Conservation (phyloP, 208 protist species). For the Leishmania arabica region DNA sequence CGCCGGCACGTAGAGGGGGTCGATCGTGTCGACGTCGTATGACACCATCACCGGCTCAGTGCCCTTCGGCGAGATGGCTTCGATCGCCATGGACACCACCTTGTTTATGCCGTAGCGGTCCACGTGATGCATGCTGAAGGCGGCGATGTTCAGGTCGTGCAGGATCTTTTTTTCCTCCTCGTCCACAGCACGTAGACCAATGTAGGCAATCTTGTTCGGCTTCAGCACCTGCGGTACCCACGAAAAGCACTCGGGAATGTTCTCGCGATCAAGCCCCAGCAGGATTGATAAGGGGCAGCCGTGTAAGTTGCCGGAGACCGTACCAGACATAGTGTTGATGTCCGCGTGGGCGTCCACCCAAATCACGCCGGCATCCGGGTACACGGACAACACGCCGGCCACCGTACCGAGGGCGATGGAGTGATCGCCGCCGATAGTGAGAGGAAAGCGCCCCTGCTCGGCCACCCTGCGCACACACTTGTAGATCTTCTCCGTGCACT, state of each 20-base stretch:
- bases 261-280: slow-evolving; percentile 47
- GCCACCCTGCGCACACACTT: slow-evolving; percentile 41
- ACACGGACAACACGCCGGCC: slow-evolving; percentile 35
- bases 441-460: slow-evolving; percentile 40
- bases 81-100: slow-evolving; percentile 51
- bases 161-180: slow-evolving; percentile 62
- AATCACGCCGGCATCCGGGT: slow-evolving; percentile 61
- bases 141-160: slow-evolving; percentile 47
- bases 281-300: slow-evolving; percentile 73
- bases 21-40: slow-evolving; percentile 74
- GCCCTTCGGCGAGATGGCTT: slow-evolving; percentile 42
- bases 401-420: slow-evolving; percentile 57
- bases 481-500: slow-evolving; percentile 43
- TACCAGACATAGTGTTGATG: slow-evolving; percentile 69
- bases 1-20: slow-evolving; percentile 51
- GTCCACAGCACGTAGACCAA: slow-evolving; percentile 69
- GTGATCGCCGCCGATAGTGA: slow-evolving; percentile 49
- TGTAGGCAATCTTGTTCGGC: slow-evolving; percentile 62
- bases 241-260: slow-evolving; percentile 42
- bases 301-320: slow-evolving; percentile 70
- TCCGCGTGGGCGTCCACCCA: slow-evolving; percentile 85
- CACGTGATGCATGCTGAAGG: slow-evolving; percentile 61
- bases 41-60: slow-evolving; percentile 61
- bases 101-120: slow-evolving; percentile 65
- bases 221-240: slow-evolving; percentile 46